Evolutionary conservation across 108 stramenopile species (phyloP), one percentile per base, ranked within the genome.

Genomic region (Skeletonema tropicum): DNA sequence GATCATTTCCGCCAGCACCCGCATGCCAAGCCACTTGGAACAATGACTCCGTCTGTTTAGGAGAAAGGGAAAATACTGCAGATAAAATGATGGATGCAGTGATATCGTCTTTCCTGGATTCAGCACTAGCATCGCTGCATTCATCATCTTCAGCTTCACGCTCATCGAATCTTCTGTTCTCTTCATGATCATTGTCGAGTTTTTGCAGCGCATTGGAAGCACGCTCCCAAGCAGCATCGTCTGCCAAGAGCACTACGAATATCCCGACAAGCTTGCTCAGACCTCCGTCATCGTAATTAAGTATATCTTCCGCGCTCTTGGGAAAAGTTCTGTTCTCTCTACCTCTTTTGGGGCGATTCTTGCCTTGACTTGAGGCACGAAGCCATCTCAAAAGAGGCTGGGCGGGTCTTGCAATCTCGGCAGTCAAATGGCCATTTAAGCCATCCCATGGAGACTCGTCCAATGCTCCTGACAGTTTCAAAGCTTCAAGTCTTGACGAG

Each of bases 401-500:
- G 23, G 52, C 52, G 0, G 52, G 52, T 55, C 52, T 55, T 55
- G 21, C 52, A 5, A 75, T 38, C 60, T 68, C 75, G 36, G 75
- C 75, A 48, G 67, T 68, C 30, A 60, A 29, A 68, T 49, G 48
- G 23, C 60, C 66, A 9, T 67, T 23, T 60, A 68, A 49, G 14
- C 67, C 67, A 75, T 75, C 75, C 75, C 75, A 75, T 21, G 75
- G 67, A 68, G 62, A 55, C n/a, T 59, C 58, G 23, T 68, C 75
- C 42, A 75, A 30, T 0, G 75, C 75, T n/a, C 75, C 75, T 12
- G 64, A 75, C 14, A 68, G 14, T 36, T 68, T 60, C 45, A 68
- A 17, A 19, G 75, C 75, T 25, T 60, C 67, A 26, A 75, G 38
- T 46, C 64, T 61, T 38, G 57, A 66, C 31, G 35, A 21, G 32